Evolutionary conservation across 1,284 basidiomycete genomes (phyloP), one percentile per base, ranked within the genome.

Genomic region (Jaminaea rosea): DNA sequence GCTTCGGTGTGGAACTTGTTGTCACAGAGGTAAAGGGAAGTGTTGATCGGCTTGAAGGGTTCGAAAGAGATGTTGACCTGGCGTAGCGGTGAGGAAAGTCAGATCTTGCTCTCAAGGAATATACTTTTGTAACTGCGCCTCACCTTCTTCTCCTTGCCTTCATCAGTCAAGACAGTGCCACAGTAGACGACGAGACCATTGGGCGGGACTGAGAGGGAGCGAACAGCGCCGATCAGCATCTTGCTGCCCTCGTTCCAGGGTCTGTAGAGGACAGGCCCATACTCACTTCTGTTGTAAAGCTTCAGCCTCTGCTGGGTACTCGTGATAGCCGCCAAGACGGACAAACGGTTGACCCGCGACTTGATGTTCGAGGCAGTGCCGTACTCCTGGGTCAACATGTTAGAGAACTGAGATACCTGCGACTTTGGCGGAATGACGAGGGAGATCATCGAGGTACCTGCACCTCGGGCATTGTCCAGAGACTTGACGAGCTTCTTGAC

Each of bases 1-100:
- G 92, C 91, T 74, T 97, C 94, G 3, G 94, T 97, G 79, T 97
- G 93, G 80, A 99, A 99, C 76, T 97, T 94, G 80, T 94, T 96
- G 81, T 98, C 94, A 75, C 94, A 99, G 48, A 97, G 86, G 78
- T 99, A 99, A 45, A 99, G 83, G 9, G 71, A 73, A 21, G 93
- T 98, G 77, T 97, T 98, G 80, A 98, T 96, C 34, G 94, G 92
- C 76, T 96, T 77, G 67, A 77, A 77, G 5, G 93, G 93, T 75
- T 96, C 92, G 63, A 99, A 93, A 76, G 94, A 92, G 69, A 98
- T 76, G 71, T 78, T 78, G 65, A 78, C 76, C n/a, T n/a, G n/a
- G n/a, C n/a, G n/a, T n/a, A n/a, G n/a, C n/a, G n/a, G n/a, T n/a
- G n/a, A n/a, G n/a, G n/a, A n/a, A n/a, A n/a, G n/a, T n/a, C n/a